Evolutionary conservation across 768 basidiomycete genomes (phyloP), one percentile per base, ranked within the genome.

Genomic region (Naganishia friedmannii): DNA sequence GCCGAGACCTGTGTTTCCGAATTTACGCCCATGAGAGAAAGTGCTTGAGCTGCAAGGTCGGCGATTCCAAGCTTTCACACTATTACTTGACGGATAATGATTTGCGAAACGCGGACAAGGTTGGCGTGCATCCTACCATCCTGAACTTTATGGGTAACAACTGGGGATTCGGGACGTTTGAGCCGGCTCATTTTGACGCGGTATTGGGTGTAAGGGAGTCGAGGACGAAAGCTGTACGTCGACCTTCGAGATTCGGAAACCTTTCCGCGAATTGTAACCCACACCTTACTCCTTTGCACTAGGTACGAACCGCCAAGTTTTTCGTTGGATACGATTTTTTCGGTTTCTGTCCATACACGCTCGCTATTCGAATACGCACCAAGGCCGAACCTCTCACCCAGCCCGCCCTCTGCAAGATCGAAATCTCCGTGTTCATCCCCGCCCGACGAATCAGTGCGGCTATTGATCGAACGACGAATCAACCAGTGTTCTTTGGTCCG

Each of bases 261-360:
- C 6, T 15, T 13, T 13, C 12, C n/a, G 1, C 32, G 26, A n/a
- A 26, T 28, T 56, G 17, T 39, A 42, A 19, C 34, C 19, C 23
- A 53, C 53, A 28, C 42, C 26, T 2, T 15, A 13, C 46, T 46
- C 26, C 34, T 19, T 21, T 21, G 26, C 67, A 15, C 3, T 54
- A 65, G 69, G 69, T 70, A 34, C 69, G 69, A 7, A 70, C 69
- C n/a, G 45, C 63, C 32, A 70, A 70, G 29, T 65, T 65, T 32
- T 70, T 70, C 31, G 58, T 57, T 4, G 69, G 69, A 6, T 70
- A 70, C 63, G 69, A 70, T 28, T 70, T 70, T 56, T 65, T 70
- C 37, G 69, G 69, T 2, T 65, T 65, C 53, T 70, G 69, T 39
- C 51, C 45, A 5, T 55, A 63, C 48, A 70, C 58, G 5, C 53